These are phyloP conservation scores for Arthrocladium fulminans DNA, from an alignment of 2,329 filamentous ascomycete genomes.

Conservation along the genomic window DNA sequence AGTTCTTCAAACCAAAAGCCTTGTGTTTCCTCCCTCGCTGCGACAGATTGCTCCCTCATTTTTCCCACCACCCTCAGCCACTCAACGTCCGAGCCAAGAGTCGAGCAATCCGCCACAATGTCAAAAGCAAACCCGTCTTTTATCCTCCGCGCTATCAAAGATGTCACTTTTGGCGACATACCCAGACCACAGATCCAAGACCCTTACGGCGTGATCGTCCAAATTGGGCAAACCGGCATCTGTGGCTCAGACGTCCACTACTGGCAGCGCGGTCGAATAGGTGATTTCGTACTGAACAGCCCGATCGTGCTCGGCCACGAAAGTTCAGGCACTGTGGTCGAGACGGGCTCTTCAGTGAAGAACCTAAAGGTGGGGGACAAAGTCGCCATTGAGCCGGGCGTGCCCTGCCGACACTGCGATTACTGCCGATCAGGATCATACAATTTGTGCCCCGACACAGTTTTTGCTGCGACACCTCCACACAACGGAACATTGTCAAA, in stretches of 20 bases:
- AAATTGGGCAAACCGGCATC: slow-evolving; percentile 40
- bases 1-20: too few relatives aligned
- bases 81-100: too few relatives aligned
- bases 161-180: slow-evolving; percentile 39
- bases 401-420: slow-evolving; percentile 38
- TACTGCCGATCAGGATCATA: slow-evolving; percentile 36
- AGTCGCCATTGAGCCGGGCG: slow-evolving; percentile 43
- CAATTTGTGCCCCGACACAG: slow-evolving; percentile 36
- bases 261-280: slow-evolving; percentile 37
- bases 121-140: slow-evolving; percentile 35
- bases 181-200: slow-evolving; percentile 31
- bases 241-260: slow-evolving; percentile 42
- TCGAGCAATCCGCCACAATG: not conserved
- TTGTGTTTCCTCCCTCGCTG: too few relatives aligned
- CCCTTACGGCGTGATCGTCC: slow-evolving; percentile 36
- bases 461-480: slow-evolving; percentile 45
- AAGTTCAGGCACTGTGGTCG: slow-evolving; percentile 35
- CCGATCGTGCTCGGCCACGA: slow-evolving; percentile 39
- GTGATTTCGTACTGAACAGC: slow-evolving; percentile 36
- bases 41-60: too few relatives aligned
- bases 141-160: slow-evolving; percentile 39
- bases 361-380: slow-evolving; percentile 38
- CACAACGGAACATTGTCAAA: slow-evolving; percentile 43
- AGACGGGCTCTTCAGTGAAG: slow-evolving; percentile 28
- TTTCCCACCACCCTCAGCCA: too few relatives aligned